These are phyloP conservation scores for Colletotrichum lupini DNA, from an alignment of 2,329 filamentous ascomycete species.

Conservation along the genomic window DNA sequence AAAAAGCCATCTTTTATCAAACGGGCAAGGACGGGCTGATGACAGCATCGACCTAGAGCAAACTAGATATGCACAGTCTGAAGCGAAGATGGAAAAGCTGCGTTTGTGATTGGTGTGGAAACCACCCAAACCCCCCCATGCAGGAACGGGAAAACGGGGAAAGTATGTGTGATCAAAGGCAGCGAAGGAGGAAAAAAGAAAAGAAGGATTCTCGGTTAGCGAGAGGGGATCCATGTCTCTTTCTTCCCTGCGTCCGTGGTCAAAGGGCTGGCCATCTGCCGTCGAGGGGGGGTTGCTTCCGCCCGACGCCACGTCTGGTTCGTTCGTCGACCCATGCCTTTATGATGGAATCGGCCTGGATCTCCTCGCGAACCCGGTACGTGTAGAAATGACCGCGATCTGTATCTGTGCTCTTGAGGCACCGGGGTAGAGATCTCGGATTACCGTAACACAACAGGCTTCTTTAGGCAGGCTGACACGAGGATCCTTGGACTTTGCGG, in stretches of 20 bases:
- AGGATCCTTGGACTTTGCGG: no score
- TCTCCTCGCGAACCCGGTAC: neutral
- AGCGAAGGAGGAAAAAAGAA: slow-evolving; percentile 3
- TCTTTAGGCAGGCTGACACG: neutral
- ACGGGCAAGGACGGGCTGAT: neutral
- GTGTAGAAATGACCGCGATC: neutral
- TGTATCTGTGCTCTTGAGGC: neutral
- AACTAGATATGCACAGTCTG: neutral
- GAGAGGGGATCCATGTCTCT: neutral
- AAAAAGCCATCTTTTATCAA: neutral
- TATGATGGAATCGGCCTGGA: neutral
- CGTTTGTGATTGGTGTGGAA: neutral
- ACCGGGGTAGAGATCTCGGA: neutral
- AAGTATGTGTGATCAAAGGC: neutral
- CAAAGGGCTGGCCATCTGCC: neutral
- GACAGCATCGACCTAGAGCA: neutral
- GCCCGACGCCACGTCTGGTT: neutral
- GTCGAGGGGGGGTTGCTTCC: neutral
- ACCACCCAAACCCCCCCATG: neutral
- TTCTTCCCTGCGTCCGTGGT: neutral
- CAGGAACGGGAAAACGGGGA: neutral
- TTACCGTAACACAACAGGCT: neutral
- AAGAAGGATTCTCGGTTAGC: neutral
- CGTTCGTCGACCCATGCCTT: neutral
- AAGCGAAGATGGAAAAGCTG: neutral